Evolutionary conservation across 1,139 yeast species (phyloP).

Genomic region (Saccharomyces uvarum): DNA sequence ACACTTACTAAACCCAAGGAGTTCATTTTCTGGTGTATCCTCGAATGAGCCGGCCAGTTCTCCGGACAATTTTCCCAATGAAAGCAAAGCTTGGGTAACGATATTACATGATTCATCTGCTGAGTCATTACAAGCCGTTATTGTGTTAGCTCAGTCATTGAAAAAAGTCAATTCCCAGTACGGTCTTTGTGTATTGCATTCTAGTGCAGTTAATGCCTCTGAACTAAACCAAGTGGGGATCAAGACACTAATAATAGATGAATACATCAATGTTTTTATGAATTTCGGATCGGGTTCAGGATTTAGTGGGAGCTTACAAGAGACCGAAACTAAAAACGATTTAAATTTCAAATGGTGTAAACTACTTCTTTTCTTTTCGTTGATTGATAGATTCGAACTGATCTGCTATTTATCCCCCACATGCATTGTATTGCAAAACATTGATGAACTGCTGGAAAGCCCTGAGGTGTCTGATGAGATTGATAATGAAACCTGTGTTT

Average conservation of each 20-base stretch:
- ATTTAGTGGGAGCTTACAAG: not conserved
- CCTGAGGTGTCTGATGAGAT: conserved; percentile 23
- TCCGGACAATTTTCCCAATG: not conserved
- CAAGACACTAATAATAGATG: conserved; percentile 12
- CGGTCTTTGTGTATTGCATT: conserved; percentile 21
- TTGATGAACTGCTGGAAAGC: conserved; percentile 26
- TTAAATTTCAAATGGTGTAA: conserved; percentile 13
- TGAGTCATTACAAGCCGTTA: conserved; percentile 19
- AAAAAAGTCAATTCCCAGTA: conserved; percentile 20
- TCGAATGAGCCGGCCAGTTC: conserved; percentile 17
- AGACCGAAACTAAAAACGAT: not conserved
- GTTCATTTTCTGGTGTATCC: conserved; percentile 30
- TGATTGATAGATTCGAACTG: conserved; percentile 20
- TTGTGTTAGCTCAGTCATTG: conserved; percentile 25
- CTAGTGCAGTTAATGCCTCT: conserved; percentile 11
- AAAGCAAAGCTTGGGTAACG: conserved; percentile 27
- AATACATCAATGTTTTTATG: conserved; percentile 4
- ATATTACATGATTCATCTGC: conserved; percentile 15
- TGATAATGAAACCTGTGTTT: conserved; percentile 25
- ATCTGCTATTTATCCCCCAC: conserved; percentile 30
- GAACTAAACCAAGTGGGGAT: conserved; percentile 9
- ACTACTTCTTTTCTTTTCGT: conserved; percentile 19
- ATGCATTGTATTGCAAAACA: conserved; percentile 23
- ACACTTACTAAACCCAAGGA: conserved; percentile 30
- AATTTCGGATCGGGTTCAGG: not conserved